These are phyloP conservation scores for Phyllosticta capitalensis DNA, from an alignment of 2,329 filamentous ascomycete genomes.

Conservation along the genomic window DNA sequence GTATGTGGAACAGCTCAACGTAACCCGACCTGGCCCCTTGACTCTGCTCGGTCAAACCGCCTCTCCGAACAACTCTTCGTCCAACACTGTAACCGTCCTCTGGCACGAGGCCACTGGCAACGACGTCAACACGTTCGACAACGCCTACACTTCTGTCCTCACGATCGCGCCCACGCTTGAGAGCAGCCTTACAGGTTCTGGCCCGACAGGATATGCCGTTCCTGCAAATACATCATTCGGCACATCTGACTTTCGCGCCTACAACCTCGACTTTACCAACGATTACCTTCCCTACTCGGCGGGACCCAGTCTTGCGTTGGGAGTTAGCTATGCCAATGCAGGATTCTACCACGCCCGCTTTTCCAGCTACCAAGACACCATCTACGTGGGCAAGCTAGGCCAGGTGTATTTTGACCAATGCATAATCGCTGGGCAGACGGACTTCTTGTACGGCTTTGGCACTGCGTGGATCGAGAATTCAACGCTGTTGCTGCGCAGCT, in stretches of 20 bases:
- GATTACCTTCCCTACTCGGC: slow-evolving; percentile 43
- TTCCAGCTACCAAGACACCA: slow-evolving; percentile 59
- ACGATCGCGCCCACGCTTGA: slow-evolving; percentile 56
- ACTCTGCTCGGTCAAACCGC: slow-evolving; percentile 51
- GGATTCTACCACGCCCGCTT: slow-evolving; percentile 59
- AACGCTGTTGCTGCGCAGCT: slow-evolving; percentile 46
- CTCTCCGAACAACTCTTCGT: slow-evolving; percentile 35
- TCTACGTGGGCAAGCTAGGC: slow-evolving; percentile 57
- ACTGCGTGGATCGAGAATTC: slow-evolving; percentile 52
- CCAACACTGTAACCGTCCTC: slow-evolving; percentile 47
- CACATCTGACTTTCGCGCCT: slow-evolving; percentile 52
- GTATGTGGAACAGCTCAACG: slow-evolving; percentile 56
- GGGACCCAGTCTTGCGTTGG: slow-evolving; percentile 52
- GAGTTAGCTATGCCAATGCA: slow-evolving; percentile 53
- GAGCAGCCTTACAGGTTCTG: slow-evolving; percentile 51
- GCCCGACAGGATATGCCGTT: slow-evolving; percentile 52
- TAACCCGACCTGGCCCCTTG: slow-evolving; percentile 52
- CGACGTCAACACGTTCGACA: slow-evolving; percentile 41
- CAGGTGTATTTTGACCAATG: slow-evolving; percentile 55
- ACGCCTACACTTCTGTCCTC: slow-evolving; percentile 52
- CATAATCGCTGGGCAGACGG: slow-evolving; percentile 55
- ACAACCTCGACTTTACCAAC: slow-evolving; percentile 59
- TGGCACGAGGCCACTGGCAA: slow-evolving; percentile 47
- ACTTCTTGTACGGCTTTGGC: slow-evolving; percentile 61
- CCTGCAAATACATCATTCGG: slow-evolving; percentile 54